Evolutionary conservation across 306 rosid species (phyloP).

Genomic region (Vicia villosa): DNA sequence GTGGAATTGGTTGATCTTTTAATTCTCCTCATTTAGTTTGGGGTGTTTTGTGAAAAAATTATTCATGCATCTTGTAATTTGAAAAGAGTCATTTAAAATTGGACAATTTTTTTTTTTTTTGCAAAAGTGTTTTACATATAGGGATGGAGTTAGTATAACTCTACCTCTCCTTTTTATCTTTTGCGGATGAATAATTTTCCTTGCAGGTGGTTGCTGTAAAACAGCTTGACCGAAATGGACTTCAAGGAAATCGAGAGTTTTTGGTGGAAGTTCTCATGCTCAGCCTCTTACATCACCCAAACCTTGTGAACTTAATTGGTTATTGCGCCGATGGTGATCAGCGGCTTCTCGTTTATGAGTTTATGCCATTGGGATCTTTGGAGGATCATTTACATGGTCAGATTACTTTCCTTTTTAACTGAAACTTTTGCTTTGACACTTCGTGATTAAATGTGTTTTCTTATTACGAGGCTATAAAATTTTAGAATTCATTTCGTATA

Average conservation of each 20-base stretch:
- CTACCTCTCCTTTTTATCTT: slow-evolving; percentile 11
- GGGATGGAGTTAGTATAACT: background rate
- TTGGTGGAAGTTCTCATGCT: slow-evolving; percentile 99
- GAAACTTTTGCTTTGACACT: slow-evolving; percentile 1
- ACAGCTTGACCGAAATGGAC: slow-evolving; percentile 97
- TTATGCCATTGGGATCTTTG: slow-evolving; percentile 99
- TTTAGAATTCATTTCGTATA: slow-evolving; percentile 16
- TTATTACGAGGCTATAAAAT: background rate
- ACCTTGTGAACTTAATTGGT: slow-evolving; percentile 96
- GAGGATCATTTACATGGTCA: slow-evolving; percentile 99
- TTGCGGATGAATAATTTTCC: slow-evolving; percentile 38
- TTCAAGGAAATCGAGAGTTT: slow-evolving; percentile 98
- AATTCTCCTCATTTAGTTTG: background rate
- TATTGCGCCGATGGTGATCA: slow-evolving; percentile 99
- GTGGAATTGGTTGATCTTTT: background rate
- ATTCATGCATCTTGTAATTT: background rate
- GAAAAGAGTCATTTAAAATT: background rate
- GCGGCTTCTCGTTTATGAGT: slow-evolving; percentile 95
- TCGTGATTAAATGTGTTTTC: slow-evolving; percentile 16
- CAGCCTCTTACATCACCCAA: slow-evolving; percentile 95
- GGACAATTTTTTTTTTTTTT: no score
- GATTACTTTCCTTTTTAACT: slow-evolving; percentile 45
- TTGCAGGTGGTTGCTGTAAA: slow-evolving; percentile 96
- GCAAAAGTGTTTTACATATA: background rate
- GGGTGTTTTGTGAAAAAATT: background rate